Evolutionary conservation across 768 basidiomycete species (phyloP).

Genomic region (Mycena chlorophos): DNA sequence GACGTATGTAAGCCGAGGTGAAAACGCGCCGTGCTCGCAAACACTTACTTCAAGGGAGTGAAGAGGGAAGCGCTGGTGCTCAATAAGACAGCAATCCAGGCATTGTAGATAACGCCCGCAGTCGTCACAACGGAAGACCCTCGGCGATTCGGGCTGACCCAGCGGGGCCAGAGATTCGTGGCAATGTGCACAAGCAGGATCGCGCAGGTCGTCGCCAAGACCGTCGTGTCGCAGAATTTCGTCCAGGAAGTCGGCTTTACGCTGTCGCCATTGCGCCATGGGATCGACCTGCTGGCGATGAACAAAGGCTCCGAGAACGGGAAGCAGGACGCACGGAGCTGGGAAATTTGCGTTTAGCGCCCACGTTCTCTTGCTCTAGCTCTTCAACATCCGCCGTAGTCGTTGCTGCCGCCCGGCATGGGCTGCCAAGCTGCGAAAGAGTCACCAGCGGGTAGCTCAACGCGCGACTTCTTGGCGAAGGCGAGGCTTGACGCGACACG

Average conservation of each 20-base stretch:
- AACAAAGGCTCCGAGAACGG: neutral
- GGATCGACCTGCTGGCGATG: neutral
- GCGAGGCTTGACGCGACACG: neutral
- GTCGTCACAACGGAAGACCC: neutral
- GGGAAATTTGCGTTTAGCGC: neutral
- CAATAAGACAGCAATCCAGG: neutral
- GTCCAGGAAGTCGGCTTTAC: slow-evolving; percentile 1
- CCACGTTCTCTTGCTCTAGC: too few species aligned
- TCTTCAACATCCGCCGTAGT: too few species aligned
- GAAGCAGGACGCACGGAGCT: neutral
- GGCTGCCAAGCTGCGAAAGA: neutral
- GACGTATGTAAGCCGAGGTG: neutral
- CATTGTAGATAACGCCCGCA: slow-evolving; percentile 5
- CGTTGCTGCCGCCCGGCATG: neutral
- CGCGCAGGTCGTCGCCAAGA: neutral
- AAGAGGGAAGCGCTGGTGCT: neutral
- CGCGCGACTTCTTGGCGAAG: neutral
- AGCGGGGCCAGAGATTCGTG: neutral
- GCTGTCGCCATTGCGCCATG: slow-evolving; percentile 6
- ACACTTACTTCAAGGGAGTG: neutral
- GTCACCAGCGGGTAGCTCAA: neutral
- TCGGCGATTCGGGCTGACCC: neutral
- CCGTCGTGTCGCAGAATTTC: slow-evolving; percentile 7
- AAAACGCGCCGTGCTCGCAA: neutral
- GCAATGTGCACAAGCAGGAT: slow-evolving; percentile 4